Conservation (phyloP, 2,329 filamentous ascomycete species). For the Polytolypa hystricis region DNA sequence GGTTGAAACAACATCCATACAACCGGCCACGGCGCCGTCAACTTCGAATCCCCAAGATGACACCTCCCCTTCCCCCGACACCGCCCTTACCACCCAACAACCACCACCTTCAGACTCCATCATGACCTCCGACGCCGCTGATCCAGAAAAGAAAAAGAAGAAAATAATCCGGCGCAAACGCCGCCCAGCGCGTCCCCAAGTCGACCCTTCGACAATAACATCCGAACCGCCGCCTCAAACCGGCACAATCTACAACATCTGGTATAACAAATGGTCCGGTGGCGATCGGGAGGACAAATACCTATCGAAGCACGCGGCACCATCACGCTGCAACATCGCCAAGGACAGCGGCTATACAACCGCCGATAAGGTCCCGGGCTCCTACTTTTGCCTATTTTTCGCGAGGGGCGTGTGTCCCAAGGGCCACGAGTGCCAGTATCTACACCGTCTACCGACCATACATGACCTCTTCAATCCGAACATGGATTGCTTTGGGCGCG, state of each 20-base stretch:
- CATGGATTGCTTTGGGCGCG: constrained; percentile 86
- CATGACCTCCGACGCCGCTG: constrained; percentile 26
- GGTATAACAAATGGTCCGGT: constrained; percentile 98
- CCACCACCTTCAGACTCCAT: constrained; percentile 10
- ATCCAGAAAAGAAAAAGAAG: constrained; percentile 56
- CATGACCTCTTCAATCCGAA: constrained; percentile 90
- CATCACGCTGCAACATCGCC: constrained; percentile 76
- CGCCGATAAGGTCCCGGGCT: constrained; percentile 64
- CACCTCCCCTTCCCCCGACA: constrained; percentile 9
- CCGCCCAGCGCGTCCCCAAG: constrained; percentile 77
- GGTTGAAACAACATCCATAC: constrained; percentile 9
- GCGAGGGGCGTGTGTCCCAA: constrained; percentile 72
- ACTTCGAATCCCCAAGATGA: constrained; percentile 3
- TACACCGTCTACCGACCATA: constrained; percentile 76
- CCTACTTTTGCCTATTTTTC: constrained; percentile 89
- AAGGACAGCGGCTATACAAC: constrained; percentile 69
- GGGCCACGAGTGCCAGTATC: constrained; percentile 85
- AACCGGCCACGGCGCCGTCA: constrained; percentile 2
- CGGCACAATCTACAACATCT: constrained; percentile 93
- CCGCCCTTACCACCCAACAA: constrained; percentile 11
- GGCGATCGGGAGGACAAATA: constrained; percentile 91
- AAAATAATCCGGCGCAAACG: constrained; percentile 88
- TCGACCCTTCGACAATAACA: constrained; percentile 73
- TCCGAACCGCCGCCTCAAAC: constrained; percentile 83
- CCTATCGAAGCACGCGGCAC: constrained; percentile 68